Base-by-base conservation (phyloP, 108 stramenopile genomes). In the Epithemia pelagica region DNA sequence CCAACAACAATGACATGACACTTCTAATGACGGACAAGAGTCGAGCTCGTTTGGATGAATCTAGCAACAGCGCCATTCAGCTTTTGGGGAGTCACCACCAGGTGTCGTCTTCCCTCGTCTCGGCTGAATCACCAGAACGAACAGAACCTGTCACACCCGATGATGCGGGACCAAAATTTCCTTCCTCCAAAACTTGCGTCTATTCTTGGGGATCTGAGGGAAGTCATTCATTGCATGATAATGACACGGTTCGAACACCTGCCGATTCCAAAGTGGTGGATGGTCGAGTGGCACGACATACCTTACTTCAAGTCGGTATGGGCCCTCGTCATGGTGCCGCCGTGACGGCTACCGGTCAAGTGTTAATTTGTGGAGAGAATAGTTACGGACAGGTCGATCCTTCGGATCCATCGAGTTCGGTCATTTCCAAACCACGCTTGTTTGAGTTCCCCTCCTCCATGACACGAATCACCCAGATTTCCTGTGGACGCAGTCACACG, bases 401-500 rank as follows among this genome's bases (percentile, higher is more conserved):
- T 0, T 8, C 29, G 59, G 29, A 61, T 73, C 22, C 65, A 68
- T 19, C 64, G 75, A 28, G 81, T 84, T 24, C 61, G 15, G 25
- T 66, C 25, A 23, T 58, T 58, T 7, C 21, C 25, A 58, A 58
- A 21, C 56, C 56, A 23, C 32, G 28, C 1, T 28, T 63, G 30
- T 25, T 31, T 22, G 32, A 31, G 46, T 33, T 30, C 33, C 28
- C 46, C 19, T 31, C 65, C 46, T 69, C 29, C 1, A 66, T 75
- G 54, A 67, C 73, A 28, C 69, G 71, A 33, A 79, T 90, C 20
- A 58, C 73, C 19, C 77, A 81, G 59, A 83, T 90, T 29, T 73
- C 81, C 54, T 86, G 85, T 62, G 88, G 88, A 3, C 65, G 56
- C 23, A 79, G 86, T 73, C 88, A 90, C 62, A 85, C 85, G 3